Evolutionary conservation across 768 basidiomycete species (phyloP), one percentile per base, ranked within the genome.

Genomic region (Phaeotremella skinneri): DNA sequence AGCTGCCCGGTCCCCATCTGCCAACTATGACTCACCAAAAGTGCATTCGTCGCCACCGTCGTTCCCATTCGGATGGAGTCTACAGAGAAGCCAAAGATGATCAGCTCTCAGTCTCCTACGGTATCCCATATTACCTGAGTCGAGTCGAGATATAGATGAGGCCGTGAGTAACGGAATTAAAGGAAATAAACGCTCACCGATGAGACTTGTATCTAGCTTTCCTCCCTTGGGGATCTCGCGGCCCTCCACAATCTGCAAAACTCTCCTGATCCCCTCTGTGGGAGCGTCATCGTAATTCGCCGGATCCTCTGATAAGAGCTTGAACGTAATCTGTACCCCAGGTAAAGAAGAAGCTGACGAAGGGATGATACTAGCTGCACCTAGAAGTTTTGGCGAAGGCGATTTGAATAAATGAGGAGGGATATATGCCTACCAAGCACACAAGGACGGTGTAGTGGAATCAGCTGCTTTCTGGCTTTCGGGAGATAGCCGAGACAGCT

Each of bases 341-440:
- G 34, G 16, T 3, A 45, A 55, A 39, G 56, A 25, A 7, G 27
- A 45, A 23, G 55, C 29, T 11, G 31, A 55, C 27, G 49, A 39
- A 6, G 64, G 58, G 39, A 69, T 65, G 37, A 70, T 56, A 34
- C 58, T 63, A 23, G 66, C 66, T 30, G 62, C 63, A 11, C 66
- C 69, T 4, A 70, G 41, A 14, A 67, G 49, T 26, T 67, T 63
- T 5, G 45, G 4, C 13, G 53, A 37, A 9, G 31, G 39, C 13
- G 27, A 4, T 6, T 17, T 25, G 14, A 23, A 57, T 4, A 61
- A 52, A 25, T 61, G 45, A 1, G 51, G 17, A 3, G 71, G 62
- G 23, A 73, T 50, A 52, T 61, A 45, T 20, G 66, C 62, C 65
- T 61, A 67, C 14, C 68, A 64, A 60, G 68, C 71, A 31, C 61